Percentiles rank a stretch among this genome's conserved stretches.
Evolutionary conservation across 192 early-diverging fungal species (phyloP).

Genomic region (Backusella tuberculispora): DNA sequence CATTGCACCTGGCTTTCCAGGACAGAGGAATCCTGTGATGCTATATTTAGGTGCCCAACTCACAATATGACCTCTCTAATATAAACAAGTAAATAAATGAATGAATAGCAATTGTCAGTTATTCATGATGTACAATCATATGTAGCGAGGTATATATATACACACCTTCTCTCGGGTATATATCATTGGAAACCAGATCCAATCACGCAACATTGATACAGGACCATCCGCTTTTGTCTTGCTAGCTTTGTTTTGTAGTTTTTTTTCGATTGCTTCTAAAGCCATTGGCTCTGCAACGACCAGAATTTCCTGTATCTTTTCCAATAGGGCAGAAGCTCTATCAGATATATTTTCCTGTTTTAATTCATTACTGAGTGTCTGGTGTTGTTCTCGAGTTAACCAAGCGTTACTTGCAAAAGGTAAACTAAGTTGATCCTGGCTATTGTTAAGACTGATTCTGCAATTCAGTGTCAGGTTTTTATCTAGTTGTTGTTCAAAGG

Average conservation of each 20-base stretch:
- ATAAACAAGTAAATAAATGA: background rate
- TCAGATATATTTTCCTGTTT: background rate
- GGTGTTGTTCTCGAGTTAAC: background rate
- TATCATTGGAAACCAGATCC: conserved; percentile 41
- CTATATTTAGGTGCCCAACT: conserved; percentile 32
- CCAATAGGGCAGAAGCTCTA: background rate
- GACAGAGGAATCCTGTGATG: conserved; percentile 28
- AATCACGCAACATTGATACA: conserved; percentile 23
- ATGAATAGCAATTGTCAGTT: too few relatives aligned
- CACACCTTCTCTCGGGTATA: conserved; percentile 36
- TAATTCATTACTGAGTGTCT: background rate
- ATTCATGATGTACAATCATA: background rate
- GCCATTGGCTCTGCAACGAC: conserved; percentile 3
- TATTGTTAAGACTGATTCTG: background rate
- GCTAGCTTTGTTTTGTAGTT: background rate
- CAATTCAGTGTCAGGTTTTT: background rate
- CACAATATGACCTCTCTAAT: conserved; percentile 32
- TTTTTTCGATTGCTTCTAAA: background rate
- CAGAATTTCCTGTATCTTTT: conserved; percentile 4
- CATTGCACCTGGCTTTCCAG: conserved; percentile 29
- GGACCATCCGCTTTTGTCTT: conserved; percentile 1
- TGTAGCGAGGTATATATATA: background rate
- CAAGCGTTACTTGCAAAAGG: conserved; percentile 14
- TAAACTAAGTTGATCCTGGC: background rate
- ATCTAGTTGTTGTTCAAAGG: background rate